A percentile compares a stretch with the other conserved stretches of the same genome.
Evolutionary conservation across 2,329 filamentous ascomycete genomes (phyloP).

Genomic region (Chalaropsis ovoidea): DNA sequence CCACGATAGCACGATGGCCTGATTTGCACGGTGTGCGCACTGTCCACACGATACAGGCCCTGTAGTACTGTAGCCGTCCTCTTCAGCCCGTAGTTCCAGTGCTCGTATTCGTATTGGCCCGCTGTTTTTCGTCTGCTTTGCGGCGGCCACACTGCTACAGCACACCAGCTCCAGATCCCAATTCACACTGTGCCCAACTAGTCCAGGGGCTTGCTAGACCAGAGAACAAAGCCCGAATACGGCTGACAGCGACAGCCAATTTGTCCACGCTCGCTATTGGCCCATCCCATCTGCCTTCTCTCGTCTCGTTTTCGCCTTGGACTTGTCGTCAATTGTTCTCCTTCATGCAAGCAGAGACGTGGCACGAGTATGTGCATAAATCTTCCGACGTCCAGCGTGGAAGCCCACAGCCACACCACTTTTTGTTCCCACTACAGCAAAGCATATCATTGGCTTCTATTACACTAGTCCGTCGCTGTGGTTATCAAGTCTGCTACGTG

Average conservation of each 20-base stretch:
- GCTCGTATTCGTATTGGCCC: slow-evolving; percentile 26
- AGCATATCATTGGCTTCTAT: neutral
- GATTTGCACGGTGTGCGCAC: slow-evolving; percentile 1
- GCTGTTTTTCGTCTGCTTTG: neutral
- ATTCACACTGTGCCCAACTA: slow-evolving; percentile 17
- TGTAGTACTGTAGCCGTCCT: neutral
- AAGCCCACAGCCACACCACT: slow-evolving; percentile 14
- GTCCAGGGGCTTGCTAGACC: slow-evolving; percentile 12
- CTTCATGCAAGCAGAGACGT: neutral
- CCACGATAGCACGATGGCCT: neutral
- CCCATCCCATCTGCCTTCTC: too few relatives aligned
- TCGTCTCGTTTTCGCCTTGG: neutral
- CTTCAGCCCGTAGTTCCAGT: neutral
- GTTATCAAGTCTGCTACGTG: slow-evolving; percentile 8
- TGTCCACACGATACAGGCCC: neutral
- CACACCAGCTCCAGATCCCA: neutral
- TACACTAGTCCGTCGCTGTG: neutral
- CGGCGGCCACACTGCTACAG: neutral
- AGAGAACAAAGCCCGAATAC: slow-evolving; percentile 24
- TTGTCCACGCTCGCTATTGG: slow-evolving; percentile 7
- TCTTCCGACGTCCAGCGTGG: neutral
- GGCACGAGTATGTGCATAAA: slow-evolving; percentile 11
- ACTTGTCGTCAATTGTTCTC: neutral
- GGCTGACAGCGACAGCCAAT: slow-evolving; percentile 22
- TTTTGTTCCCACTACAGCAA: neutral